These are phyloP conservation scores for Cucurbita ficifolia DNA, from an alignment of 306 rosid species.

Conservation along the genomic window DNA sequence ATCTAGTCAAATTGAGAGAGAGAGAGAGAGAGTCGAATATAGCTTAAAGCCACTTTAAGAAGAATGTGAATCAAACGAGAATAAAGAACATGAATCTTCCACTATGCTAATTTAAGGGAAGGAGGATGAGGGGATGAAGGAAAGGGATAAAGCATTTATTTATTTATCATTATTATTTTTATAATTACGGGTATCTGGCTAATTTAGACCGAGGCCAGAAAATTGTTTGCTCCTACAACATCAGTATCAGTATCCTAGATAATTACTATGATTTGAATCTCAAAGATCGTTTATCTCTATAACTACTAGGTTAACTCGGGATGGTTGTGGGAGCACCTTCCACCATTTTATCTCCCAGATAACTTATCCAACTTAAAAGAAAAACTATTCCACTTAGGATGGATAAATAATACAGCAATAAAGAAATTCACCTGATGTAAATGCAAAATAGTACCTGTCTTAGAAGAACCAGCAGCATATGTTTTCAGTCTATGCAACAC, in stretches of 20 bases:
- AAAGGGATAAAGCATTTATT: background rate
- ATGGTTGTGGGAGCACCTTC: background rate
- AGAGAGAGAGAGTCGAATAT: background rate
- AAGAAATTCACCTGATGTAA: background rate
- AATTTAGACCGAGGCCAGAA: background rate
- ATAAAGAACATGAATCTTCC: background rate
- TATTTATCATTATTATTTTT: background rate
- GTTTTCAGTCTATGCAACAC: slow-evolving; percentile 74
- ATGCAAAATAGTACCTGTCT: slow-evolving; percentile 30
- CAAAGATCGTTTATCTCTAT: background rate
- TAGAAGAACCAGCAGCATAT: slow-evolving; percentile 79
- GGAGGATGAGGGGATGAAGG: background rate
- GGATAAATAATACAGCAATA: background rate
- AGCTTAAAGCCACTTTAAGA: background rate
- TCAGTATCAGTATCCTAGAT: background rate
- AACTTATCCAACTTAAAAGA: background rate
- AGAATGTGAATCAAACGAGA: background rate
- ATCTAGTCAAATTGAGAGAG: background rate
- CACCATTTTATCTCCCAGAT: background rate
- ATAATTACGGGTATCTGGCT: background rate
- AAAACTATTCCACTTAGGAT: background rate
- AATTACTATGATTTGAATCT: background rate
- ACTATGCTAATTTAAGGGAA: background rate
- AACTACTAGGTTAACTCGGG: background rate
- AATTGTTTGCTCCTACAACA: background rate